A percentile compares a stretch with the other conserved stretches of the same genome.
Evolutionary conservation across 768 basidiomycete genomes (phyloP).

Genomic region (Cystoderma amianthinum): DNA sequence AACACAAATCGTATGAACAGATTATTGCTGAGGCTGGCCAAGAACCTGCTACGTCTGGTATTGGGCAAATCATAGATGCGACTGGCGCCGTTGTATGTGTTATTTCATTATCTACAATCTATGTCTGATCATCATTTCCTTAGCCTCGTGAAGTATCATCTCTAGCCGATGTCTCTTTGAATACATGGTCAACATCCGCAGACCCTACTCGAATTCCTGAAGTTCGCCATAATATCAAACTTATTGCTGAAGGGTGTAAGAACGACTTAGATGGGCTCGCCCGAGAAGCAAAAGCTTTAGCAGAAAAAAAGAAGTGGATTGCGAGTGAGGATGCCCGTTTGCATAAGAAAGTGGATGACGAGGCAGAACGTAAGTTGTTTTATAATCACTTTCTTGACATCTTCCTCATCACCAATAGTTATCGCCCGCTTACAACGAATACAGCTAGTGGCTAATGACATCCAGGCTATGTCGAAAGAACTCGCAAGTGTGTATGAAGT

Average conservation of each 20-base stretch:
- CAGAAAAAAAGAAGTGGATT: constrained; percentile 73
- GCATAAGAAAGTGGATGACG: constrained; percentile 61
- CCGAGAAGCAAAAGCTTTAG: constrained; percentile 78
- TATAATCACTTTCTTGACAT: constrained; percentile 2
- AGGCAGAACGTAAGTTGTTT: constrained; percentile 60
- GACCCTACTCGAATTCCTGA: constrained; percentile 91
- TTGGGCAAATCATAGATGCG: constrained; percentile 92
- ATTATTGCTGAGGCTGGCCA: constrained; percentile 84
- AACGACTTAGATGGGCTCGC: constrained; percentile 84
- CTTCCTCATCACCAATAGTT: constrained; percentile 32
- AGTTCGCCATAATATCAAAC: constrained; percentile 90
- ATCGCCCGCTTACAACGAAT: constrained; percentile 75
- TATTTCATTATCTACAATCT: neutral
- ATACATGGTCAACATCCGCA: constrained; percentile 79
- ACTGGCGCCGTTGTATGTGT: constrained; percentile 80
- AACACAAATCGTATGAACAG: constrained; percentile 97
- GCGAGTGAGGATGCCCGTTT: constrained; percentile 64
- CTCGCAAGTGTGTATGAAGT: constrained; percentile 60
- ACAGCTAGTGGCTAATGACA: constrained; percentile 66
- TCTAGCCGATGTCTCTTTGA: constrained; percentile 67
- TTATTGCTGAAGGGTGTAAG: constrained; percentile 80
- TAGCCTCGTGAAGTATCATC: constrained; percentile 88
- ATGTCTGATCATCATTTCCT: constrained; percentile 3
- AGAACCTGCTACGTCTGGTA: constrained; percentile 39
- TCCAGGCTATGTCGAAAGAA: constrained; percentile 59